phyloP scores from a whole-genome alignment of 2,329 filamentous ascomycete species.

The Aspergillus ustus region DNA sequence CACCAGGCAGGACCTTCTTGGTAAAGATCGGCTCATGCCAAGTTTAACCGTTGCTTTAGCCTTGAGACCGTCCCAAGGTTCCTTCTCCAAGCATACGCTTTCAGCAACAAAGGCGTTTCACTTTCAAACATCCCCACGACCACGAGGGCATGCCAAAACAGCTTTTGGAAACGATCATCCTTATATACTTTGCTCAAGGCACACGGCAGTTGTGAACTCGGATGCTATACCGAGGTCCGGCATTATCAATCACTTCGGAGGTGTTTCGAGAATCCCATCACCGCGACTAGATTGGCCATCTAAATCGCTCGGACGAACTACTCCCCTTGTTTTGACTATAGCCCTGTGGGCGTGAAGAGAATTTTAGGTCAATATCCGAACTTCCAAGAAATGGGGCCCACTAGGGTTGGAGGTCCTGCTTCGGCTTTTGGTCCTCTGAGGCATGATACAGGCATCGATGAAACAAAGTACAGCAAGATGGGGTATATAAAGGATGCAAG shows the following conservation, averaged over 20 bases:
- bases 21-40: not conserved
- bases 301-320: constrained; percentile 3
- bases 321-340: not conserved
- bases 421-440: not conserved
- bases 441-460: not conserved
- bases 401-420: not conserved
- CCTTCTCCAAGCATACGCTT: constrained; percentile 1
- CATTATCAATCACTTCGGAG: not conserved
- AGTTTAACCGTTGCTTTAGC: constrained; percentile 4
- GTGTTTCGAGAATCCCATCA: not conserved
- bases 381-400: not conserved
- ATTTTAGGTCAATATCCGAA: not conserved
- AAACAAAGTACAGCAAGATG: not conserved
- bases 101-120: not conserved
- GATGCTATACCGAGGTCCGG: constrained; percentile 10
- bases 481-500: not conserved
- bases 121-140: not conserved
- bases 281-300: not conserved
- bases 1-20: not conserved
- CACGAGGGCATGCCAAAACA: not conserved
- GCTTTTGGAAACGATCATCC: constrained; percentile 2
- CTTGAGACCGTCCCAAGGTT: not conserved
- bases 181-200: not conserved
- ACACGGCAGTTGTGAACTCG: not conserved
- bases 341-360: not conserved